Evolutionary conservation across 257 asterid genomes (phyloP).

Genomic region (Penstemon eatonii): DNA sequence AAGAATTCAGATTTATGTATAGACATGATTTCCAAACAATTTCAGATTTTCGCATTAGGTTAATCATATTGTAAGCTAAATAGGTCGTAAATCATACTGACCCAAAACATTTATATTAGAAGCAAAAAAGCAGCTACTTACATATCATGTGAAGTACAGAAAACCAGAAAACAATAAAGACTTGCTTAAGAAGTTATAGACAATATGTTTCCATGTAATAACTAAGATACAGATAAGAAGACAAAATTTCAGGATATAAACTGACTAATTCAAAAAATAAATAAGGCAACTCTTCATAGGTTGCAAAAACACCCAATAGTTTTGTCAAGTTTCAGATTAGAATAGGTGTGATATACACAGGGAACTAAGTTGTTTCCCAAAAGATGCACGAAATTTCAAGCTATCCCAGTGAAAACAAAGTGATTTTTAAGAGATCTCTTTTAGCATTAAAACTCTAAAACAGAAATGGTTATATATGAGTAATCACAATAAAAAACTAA

Average conservation of each 20-base stretch:
- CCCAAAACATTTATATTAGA: slow-evolving; percentile 11
- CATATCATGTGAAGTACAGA: too few species aligned
- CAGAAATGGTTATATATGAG: slow-evolving; percentile 9
- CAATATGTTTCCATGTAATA: too few species aligned
- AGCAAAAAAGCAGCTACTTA: not conserved
- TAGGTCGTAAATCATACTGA: not conserved
- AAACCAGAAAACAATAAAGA: too few species aligned
- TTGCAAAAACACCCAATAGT: slow-evolving; percentile 19
- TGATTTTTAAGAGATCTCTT: slow-evolving; percentile 9
- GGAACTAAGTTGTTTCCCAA: slow-evolving; percentile 16
- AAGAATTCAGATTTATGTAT: too few species aligned
- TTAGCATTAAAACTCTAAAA: not conserved
- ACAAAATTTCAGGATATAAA: not conserved
- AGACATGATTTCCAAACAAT: slow-evolving; percentile 7
- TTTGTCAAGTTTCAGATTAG: slow-evolving; percentile 8
- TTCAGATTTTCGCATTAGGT: too few species aligned
- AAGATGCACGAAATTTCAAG: slow-evolving; percentile 23
- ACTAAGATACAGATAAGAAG: too few species aligned
- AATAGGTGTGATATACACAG: not conserved
- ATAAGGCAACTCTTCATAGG: slow-evolving; percentile 10
- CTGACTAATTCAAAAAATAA: not conserved
- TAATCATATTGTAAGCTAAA: not conserved
- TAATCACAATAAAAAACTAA: too few species aligned
- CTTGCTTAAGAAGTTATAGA: too few species aligned
- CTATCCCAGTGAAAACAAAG: too few species aligned